These are phyloP conservation scores for Ascoidea tarda DNA, from an alignment of 805 yeast genomes.

Conservation along the genomic window DNA sequence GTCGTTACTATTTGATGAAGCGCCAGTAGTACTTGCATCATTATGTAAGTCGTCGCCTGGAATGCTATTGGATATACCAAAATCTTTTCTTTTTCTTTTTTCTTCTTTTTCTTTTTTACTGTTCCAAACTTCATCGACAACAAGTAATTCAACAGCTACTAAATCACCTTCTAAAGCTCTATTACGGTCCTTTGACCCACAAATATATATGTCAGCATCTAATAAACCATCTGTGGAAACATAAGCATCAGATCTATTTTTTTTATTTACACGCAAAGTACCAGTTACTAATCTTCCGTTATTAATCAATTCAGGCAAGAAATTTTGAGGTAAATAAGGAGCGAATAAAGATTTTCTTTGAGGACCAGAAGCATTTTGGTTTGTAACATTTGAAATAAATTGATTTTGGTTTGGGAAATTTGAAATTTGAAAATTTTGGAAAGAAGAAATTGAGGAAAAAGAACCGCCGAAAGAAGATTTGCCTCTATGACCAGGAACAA, in stretches of 20 bases:
- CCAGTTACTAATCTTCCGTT: conserved; percentile 93
- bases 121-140: conserved; percentile 96
- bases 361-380: conserved; percentile 27
- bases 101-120: conserved; percentile 95
- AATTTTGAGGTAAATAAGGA: conserved; percentile 88
- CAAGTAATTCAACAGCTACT: conserved; percentile 88
- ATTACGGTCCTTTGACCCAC: conserved; percentile 97
- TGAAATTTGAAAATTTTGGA: conserved; percentile 14
- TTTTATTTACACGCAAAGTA: conserved; percentile 83
- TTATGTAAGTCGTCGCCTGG: conserved; percentile 58
- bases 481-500: conserved; percentile 69
- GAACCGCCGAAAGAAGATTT: conserved; percentile 60
- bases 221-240: conserved; percentile 93
- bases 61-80: conserved; percentile 19
- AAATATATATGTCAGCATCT: conserved; percentile 93
- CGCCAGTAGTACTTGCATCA: conserved; percentile 55
- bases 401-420: conserved; percentile 7
- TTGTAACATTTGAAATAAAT: conserved; percentile 16
- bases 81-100: conserved; percentile 80
- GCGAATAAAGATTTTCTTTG: conserved; percentile 77
- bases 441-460: conserved; percentile 31
- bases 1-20: conserved; percentile 15
- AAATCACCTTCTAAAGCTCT: conserved; percentile 94
- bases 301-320: conserved; percentile 75
- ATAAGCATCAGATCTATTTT: conserved; percentile 94